Conservation (phyloP, 345 rosid genomes). For the Arabidopsis suecica region DNA sequence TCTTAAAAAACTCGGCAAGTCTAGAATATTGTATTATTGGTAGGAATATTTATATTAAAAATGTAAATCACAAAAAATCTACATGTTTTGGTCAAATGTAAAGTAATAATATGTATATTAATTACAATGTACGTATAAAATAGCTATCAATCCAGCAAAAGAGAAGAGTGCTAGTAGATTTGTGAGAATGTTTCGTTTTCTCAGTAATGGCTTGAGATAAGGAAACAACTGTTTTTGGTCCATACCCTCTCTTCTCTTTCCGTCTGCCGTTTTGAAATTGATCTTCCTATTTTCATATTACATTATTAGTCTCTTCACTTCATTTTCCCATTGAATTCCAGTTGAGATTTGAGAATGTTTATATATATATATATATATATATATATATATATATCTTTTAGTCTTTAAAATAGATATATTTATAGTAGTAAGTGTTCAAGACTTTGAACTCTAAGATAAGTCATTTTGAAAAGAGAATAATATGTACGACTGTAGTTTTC, state of each 20-base stretch:
- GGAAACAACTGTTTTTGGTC: slow-evolving; percentile 67
- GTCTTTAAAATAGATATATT: neutral
- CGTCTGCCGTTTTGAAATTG: slow-evolving; percentile 10
- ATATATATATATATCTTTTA: neutral
- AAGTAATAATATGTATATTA: neutral
- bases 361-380: neutral
- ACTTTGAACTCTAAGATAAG: neutral
- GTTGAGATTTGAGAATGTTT: slow-evolving; percentile 23
- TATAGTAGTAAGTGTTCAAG: neutral
- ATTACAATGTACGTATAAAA: neutral
- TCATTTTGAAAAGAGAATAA: neutral
- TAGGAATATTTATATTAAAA: neutral
- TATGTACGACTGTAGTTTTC: neutral
- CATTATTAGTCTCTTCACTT: slow-evolving; percentile 18
- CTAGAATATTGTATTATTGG: slow-evolving; percentile 1
- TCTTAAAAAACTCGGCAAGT: neutral
- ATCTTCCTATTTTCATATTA: neutral
- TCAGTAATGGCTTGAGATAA: slow-evolving; percentile 50
- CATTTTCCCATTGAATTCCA: slow-evolving; percentile 16
- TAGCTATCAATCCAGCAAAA: slow-evolving; percentile 4
- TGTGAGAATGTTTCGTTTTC: slow-evolving; percentile 63
- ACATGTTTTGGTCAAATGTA: neutral
- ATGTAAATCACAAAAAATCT: neutral
- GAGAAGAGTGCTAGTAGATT: neutral
- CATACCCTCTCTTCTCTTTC: slow-evolving; percentile 39